Evolutionary conservation across 1,139 yeast genomes (phyloP), one percentile per base, ranked within the genome.

Genomic region (Scheffersomyces parashehatae): DNA sequence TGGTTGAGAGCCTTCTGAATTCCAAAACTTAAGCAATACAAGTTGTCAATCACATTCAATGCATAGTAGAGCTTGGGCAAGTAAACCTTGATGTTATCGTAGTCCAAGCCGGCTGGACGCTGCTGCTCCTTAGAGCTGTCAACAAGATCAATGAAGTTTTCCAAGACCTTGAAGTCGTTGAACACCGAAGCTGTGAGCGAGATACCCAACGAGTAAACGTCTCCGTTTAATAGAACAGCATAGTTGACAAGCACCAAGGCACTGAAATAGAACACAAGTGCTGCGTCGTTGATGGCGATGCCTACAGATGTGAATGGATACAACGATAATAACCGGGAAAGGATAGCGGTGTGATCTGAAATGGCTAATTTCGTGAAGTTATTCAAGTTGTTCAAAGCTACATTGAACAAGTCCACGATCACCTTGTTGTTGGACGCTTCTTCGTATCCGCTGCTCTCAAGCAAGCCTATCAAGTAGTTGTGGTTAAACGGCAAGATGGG

Each of bases 21-120:
- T 1, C 89, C 90, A 64, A 75, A 82, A 37, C 79, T 72, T 31
- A 85, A 62, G 20, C 83, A 64, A 50, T 80, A 81, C 30, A 82
- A 56, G 24, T 77, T 69, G 57, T 84, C 89, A 40, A 85, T 69
- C 0, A 81, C 59, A 13, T 70, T 65, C 30, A 82, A 54, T 31
- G 75, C 68, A 38, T 75, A 70, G 54, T 77, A 79, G 20, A 83
- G 63, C 49, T 81, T 73, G 10, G 82, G 78, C 43, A 79, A 65
- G 38, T 73, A 65, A 10, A 76, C 50, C 38, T 69, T 65, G 42
- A 70, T 64, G 43, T 68, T 67, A 49, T 75, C 80, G 42, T 54
- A 57, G 43, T 64, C 62, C 16, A 51, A 54, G 8, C 39, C 43
- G 28, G 26, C 30, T 34, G 45, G 43, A 20, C 47, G 41, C 5